These are phyloP conservation scores for Tylopilus intermedius DNA, from an alignment of 768 basidiomycete genomes.

Conservation along the genomic window DNA sequence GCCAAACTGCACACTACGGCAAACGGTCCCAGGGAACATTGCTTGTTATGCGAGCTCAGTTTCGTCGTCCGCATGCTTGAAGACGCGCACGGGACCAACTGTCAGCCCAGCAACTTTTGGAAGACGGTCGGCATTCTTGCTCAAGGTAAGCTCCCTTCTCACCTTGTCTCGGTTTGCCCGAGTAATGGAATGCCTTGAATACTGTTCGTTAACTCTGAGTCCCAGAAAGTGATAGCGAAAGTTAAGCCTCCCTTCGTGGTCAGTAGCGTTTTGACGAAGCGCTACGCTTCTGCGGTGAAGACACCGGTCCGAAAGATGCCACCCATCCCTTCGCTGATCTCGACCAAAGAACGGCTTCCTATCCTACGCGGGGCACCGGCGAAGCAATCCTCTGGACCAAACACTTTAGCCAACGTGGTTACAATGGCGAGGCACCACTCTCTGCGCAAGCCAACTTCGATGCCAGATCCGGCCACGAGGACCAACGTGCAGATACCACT, in stretches of 20 bases:
- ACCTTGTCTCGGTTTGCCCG: too few relatives aligned
- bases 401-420: background rate
- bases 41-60: too few relatives aligned
- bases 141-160: too few relatives aligned
- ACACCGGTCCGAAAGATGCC: background rate
- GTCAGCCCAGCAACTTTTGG: too few relatives aligned
- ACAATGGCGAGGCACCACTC: background rate
- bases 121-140: too few relatives aligned
- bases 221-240: background rate
- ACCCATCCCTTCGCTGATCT: too few relatives aligned
- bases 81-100: too few relatives aligned
- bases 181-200: too few relatives aligned
- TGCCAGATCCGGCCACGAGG: background rate
- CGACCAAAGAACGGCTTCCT: background rate
- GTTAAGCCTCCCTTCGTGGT: conserved; percentile 12
- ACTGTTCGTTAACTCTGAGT: too few relatives aligned
- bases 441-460: background rate
- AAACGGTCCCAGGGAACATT: too few relatives aligned
- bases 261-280: background rate
- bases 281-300: background rate
- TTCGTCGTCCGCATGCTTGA: too few relatives aligned
- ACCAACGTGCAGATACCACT: background rate
- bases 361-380: background rate
- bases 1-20: too few relatives aligned
- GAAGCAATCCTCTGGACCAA: background rate